Percentiles rank a stretch among this genome's conserved stretches.
phyloP scores from a whole-genome alignment of 768 basidiomycete genomes.

The Lyophyllum shimeji region DNA sequence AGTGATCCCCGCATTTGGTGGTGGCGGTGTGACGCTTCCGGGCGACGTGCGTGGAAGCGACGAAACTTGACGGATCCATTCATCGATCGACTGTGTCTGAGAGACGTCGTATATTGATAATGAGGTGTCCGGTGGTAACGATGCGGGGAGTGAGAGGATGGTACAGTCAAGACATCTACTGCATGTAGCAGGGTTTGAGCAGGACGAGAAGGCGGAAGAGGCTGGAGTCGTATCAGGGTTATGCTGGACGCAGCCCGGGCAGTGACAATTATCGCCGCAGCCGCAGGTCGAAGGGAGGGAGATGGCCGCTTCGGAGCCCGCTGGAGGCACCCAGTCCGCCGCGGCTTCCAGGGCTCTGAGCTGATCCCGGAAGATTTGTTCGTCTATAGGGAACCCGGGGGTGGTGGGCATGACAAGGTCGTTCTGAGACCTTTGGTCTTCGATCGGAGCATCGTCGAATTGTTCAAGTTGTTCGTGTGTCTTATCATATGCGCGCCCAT shows the following conservation, averaged over 20 bases:
- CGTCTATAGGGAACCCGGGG: conserved; percentile 21
- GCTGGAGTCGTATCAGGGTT: conserved; percentile 31
- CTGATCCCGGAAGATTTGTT: conserved; percentile 26
- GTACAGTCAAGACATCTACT: conserved; percentile 62
- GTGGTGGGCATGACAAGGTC: conserved; percentile 26
- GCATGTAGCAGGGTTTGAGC: conserved; percentile 35
- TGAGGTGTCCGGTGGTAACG: conserved; percentile 38
- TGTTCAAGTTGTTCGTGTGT: conserved; percentile 28
- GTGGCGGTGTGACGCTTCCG: not conserved
- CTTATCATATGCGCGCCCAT: conserved; percentile 63
- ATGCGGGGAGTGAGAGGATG: conserved; percentile 48
- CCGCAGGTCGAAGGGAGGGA: conserved; percentile 52
- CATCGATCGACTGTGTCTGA: conserved; percentile 48
- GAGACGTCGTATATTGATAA: conserved; percentile 42
- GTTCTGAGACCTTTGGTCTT: conserved; percentile 19
- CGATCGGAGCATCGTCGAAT: conserved; percentile 20
- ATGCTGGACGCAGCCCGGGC: conserved; percentile 65
- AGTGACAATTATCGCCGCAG: conserved; percentile 63
- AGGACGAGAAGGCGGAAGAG: conserved; percentile 37
- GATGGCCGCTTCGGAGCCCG: conserved; percentile 19
- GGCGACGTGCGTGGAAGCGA: conserved; percentile 3
- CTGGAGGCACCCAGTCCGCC: conserved; percentile 26
- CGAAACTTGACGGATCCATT: conserved; percentile 18
- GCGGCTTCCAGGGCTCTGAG: conserved; percentile 33
- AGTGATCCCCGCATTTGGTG: not conserved